Evolutionary conservation across 495 filamentous ascomycete species (phyloP).

Genomic region (Penicillium angulare): DNA sequence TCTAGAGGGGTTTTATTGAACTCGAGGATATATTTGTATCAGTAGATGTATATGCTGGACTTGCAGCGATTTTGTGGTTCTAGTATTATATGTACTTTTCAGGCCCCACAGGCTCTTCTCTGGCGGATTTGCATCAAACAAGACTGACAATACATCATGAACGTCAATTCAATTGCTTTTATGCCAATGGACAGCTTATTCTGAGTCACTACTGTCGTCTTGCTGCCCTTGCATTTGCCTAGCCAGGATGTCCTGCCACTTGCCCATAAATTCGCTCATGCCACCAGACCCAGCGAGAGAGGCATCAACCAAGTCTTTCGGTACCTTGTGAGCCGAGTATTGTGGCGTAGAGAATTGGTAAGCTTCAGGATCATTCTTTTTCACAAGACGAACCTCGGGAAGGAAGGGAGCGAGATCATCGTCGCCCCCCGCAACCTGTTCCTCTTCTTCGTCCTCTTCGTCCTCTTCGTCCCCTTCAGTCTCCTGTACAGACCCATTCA

Average conservation of each 20-base stretch:
- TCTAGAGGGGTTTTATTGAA: not conserved
- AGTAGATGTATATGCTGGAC: no score
- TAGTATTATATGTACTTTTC: not conserved
- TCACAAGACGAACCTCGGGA: conserved; percentile 80
- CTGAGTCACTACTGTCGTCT: conserved; percentile 39
- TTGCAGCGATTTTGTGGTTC: not conserved
- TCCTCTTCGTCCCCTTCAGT: conserved; percentile 34
- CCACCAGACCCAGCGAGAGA: conserved; percentile 62
- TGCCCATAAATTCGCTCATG: conserved; percentile 80
- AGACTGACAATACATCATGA: no score
- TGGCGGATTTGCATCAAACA: no score
- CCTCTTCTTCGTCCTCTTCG: conserved; percentile 42
- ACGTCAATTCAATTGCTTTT: no score
- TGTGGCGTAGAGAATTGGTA: conserved; percentile 81
- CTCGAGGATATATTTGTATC: no score
- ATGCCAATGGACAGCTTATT: not conserved
- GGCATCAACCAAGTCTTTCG: conserved; percentile 91
- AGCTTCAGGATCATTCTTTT: conserved; percentile 79
- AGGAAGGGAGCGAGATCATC: conserved; percentile 59
- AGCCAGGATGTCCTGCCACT: conserved; percentile 79
- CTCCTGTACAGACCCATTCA: conserved; percentile 12
- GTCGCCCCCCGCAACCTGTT: conserved; percentile 39
- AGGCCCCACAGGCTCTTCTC: no score
- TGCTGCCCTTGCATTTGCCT: conserved; percentile 52
- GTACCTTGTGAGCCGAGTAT: conserved; percentile 94